Conservation (phyloP, 2,329 filamentous ascomycete species). For the Pseudocercospora cruenta region DNA sequence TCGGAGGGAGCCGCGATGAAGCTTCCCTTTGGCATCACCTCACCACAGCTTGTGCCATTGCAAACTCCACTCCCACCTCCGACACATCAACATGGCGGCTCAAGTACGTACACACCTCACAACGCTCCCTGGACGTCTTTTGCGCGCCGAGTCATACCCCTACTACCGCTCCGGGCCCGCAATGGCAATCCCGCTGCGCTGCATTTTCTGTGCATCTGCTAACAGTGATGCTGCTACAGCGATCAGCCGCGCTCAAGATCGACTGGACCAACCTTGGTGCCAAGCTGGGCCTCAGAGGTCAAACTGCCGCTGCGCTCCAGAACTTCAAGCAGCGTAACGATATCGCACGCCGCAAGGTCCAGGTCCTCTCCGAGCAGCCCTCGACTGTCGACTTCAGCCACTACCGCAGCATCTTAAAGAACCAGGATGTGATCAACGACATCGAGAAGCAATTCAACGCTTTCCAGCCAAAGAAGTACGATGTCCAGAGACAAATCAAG, state of each 20-base stretch:
- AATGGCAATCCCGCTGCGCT: conserved; percentile 9
- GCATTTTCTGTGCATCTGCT: conserved; percentile 20
- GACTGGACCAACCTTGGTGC: conserved; percentile 96
- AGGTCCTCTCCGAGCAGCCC: conserved; percentile 78
- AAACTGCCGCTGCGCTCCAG: conserved; percentile 87
- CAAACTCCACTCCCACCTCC: conserved; percentile 6
- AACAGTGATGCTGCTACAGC: conserved; percentile 58
- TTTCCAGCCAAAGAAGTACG: conserved; percentile 93
- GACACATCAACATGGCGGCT: conserved; percentile 37
- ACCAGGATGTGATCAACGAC: conserved; percentile 92
- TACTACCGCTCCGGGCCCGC: background rate
- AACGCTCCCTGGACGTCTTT: background rate
- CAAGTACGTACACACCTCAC: conserved; percentile 30
- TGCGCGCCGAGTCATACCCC: background rate
- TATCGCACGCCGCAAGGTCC: conserved; percentile 92
- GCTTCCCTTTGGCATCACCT: background rate
- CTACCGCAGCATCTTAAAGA: conserved; percentile 93
- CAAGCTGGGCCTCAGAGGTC: conserved; percentile 94
- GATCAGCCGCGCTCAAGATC: conserved; percentile 98
- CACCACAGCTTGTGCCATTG: background rate
- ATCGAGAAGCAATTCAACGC: conserved; percentile 92
- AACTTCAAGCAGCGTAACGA: conserved; percentile 99
- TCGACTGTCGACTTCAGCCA: conserved; percentile 88
- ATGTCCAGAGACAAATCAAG: conserved; percentile 92
- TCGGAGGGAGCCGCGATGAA: background rate